Percentiles rank a stretch among this genome's conserved stretches.
Evolutionary conservation across 257 asterid species (phyloP).

Genomic region (Solanum gracilifrons): DNA sequence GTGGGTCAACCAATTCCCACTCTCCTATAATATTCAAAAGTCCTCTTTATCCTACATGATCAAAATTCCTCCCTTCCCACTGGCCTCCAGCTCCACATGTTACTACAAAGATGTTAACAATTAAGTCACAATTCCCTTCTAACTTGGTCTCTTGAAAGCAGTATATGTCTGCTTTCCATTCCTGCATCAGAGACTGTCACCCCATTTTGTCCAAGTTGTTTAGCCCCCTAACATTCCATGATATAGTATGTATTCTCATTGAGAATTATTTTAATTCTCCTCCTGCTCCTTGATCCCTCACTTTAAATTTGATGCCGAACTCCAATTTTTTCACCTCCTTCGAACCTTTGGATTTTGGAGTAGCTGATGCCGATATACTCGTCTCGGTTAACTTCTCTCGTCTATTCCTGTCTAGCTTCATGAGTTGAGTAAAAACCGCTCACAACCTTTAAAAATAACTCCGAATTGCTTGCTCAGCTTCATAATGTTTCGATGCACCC

Average conservation of each 20-base stretch:
- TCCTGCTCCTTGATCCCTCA: neutral
- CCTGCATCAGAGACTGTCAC: neutral
- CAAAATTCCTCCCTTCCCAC: neutral
- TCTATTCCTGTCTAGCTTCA: neutral
- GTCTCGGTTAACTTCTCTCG: neutral
- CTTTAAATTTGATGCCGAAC: neutral
- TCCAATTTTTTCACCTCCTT: neutral
- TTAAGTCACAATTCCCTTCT: neutral
- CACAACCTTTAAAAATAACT: neutral
- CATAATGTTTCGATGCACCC: neutral
- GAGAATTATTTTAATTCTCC: neutral
- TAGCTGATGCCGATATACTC: neutral
- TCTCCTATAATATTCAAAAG: neutral
- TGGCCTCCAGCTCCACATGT: neutral
- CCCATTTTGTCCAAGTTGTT: neutral
- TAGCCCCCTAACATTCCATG: neutral
- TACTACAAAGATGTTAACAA: neutral
- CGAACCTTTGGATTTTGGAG: neutral
- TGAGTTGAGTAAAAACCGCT: neutral
- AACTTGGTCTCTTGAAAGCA: neutral
- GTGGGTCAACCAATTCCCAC: neutral
- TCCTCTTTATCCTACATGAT: neutral
- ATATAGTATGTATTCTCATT: neutral
- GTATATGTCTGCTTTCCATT: neutral
- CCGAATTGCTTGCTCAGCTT: neutral